These are phyloP conservation scores for Toxoplasma gondii DNA, from an alignment of 169 alveolate species.

Conservation along the genomic window DNA sequence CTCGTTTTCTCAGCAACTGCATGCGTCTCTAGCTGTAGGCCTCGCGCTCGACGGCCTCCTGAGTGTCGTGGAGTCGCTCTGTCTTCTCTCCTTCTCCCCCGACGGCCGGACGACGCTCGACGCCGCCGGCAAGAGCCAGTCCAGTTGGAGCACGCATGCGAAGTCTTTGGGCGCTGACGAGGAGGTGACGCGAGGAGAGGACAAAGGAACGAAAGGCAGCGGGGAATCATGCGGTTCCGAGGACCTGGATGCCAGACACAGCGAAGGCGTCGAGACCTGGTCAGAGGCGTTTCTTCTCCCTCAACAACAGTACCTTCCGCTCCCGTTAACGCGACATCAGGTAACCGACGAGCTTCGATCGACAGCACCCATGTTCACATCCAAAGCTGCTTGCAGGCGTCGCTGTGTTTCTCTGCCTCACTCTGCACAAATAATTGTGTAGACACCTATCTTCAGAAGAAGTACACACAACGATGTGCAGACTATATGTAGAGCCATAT, in stretches of 20 bases:
- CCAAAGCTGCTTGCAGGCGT: too few species aligned
- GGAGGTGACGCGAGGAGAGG: background rate
- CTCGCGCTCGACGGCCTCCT: conserved; percentile 25
- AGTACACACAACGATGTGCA: too few species aligned
- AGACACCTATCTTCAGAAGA: too few species aligned
- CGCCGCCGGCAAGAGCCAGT: background rate
- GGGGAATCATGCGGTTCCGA: background rate
- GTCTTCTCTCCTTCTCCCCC: background rate
- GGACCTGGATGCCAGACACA: background rate
- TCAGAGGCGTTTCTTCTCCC: background rate
- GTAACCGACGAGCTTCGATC: background rate
- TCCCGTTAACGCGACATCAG: background rate
- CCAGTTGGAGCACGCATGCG: background rate
- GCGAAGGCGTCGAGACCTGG: background rate
- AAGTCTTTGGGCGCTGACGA: background rate
- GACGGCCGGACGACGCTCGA: background rate
- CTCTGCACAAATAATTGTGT: too few species aligned
- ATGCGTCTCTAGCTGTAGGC: background rate
- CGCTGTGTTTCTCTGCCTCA: too few species aligned
- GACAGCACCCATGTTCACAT: background rate
- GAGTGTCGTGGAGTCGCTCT: background rate
- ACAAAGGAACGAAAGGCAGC: background rate
- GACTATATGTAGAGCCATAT: too few species aligned
- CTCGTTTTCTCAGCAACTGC: background rate
- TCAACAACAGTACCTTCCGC: conserved; percentile 22